Base-by-base conservation (phyloP, 441 rosid species). In the Gossypium davidsonii region DNA sequence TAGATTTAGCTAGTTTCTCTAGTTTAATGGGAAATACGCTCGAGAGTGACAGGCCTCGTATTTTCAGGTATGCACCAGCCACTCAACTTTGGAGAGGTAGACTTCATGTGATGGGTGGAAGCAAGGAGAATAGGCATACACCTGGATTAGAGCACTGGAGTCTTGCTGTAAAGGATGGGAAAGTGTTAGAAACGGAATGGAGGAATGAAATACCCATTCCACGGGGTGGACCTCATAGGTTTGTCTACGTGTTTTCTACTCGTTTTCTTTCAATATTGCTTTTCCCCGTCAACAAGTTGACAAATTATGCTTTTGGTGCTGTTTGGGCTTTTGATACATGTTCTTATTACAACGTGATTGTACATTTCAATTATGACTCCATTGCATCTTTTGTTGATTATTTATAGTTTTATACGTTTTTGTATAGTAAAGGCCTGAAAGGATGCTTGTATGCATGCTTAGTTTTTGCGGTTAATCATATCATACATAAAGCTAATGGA, bases 71-170 rank as follows among this genome's bases (percentile, higher is more conserved):
- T 85, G 98, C 97, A 10, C 97, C 97, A 20, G 97, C 97, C 73
- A 94, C 97, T 78, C 93, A 88, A 79, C 87, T 92, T 28, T 94
- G 97, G 98, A 90, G 90, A 85, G 97, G 98, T 23, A 88, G 98
- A 82, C 97, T 94, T 73, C 98, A 91, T 66, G 98, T 94, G 78
- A 94, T 94, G 98, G 97, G 97, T 78, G 98, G 98, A 63, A 92
- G 98, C 85, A 91, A 87, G 81, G 97, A 91, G 83, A 90, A 94
- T 68, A 81, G 98, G 55, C 82, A 87, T 82, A 90, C 94, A 51
- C 97, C 97, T 34, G 95, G 81, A 28, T 52, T 94, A 76, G 97
- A 92, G 74, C 97, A 94, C 69, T 94, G 97, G 97, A 94, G 97
- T 70, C 85, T 94, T 60, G 91, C 94, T 12, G 97, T 94, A 3